These are phyloP conservation scores for Lenzites betulinus DNA, from an alignment of 768 basidiomycete species.

Conservation along the genomic window DNA sequence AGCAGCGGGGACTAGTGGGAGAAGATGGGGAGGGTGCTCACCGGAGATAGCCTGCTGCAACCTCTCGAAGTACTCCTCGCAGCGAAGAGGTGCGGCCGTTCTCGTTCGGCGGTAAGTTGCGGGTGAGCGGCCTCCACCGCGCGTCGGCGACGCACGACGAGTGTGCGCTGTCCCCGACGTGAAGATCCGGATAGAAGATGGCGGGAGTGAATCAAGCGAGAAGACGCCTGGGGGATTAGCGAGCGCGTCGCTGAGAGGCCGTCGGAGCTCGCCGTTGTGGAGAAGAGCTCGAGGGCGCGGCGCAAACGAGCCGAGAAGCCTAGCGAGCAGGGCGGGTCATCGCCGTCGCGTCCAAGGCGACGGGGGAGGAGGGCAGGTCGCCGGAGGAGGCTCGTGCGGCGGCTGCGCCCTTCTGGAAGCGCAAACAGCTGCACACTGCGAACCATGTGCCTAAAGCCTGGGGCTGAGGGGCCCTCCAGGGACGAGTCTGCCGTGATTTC, in stretches of 20 bases:
- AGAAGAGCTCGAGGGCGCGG: background rate
- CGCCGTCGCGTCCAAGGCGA: conserved; percentile 9
- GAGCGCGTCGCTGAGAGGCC: conserved; percentile 1
- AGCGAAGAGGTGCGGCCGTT: background rate
- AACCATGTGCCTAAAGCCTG: conserved; percentile 6
- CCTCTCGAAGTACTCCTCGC: conserved; percentile 2
- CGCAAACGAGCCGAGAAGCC: conserved; percentile 1
- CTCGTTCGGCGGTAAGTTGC: conserved; percentile 13
- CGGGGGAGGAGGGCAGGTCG: conserved; percentile 1
- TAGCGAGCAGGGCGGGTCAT: conserved; percentile 9
- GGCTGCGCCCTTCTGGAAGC: conserved; percentile 15
- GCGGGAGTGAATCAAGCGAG: conserved; percentile 6
- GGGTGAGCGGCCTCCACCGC: background rate
- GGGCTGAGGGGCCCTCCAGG: conserved; percentile 2
- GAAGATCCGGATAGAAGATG: conserved; percentile 8
- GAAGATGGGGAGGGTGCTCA: background rate
- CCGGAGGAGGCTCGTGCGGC: conserved; percentile 2
- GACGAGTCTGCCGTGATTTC: conserved; percentile 10
- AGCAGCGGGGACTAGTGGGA: background rate
- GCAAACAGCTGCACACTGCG: conserved; percentile 16
- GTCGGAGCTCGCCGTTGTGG: conserved; percentile 11
- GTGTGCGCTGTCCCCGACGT: background rate
- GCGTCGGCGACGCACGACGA: background rate
- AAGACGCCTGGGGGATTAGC: conserved; percentile 8
- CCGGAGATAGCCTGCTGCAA: conserved; percentile 8